These are phyloP conservation scores for Komagataella pastoris DNA, from an alignment of 805 yeast species.

Conservation along the genomic window DNA sequence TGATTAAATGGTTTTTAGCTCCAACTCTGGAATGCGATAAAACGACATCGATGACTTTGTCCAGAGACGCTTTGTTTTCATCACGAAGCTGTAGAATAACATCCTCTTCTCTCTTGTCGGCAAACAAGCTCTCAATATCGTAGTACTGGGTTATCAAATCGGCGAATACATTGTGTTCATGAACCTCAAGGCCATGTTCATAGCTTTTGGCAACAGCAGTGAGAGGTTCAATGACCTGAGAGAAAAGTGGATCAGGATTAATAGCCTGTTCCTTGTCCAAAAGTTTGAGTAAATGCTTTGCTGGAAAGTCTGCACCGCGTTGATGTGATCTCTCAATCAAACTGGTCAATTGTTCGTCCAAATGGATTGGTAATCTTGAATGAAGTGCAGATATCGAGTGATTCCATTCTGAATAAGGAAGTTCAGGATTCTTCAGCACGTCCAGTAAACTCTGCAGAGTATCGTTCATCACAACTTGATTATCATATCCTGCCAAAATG, in stretches of 20 bases:
- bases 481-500: slow-evolving; percentile 85
- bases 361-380: slow-evolving; percentile 69
- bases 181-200: slow-evolving; percentile 63
- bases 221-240: slow-evolving; percentile 59
- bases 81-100: slow-evolving; percentile 82
- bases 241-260: slow-evolving; percentile 36
- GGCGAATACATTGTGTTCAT: slow-evolving; percentile 70
- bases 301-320: slow-evolving; percentile 78
- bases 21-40: slow-evolving; percentile 89
- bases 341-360: slow-evolving; percentile 54
- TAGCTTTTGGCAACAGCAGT: slow-evolving; percentile 57
- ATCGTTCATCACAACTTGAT: slow-evolving; percentile 84
- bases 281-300: slow-evolving; percentile 65
- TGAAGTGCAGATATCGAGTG: slow-evolving; percentile 81
- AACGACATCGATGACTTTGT: slow-evolving; percentile 56
- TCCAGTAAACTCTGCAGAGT: slow-evolving; percentile 63
- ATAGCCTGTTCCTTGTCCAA: slow-evolving; percentile 45
- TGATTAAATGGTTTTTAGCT: slow-evolving; percentile 79
- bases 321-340: slow-evolving; percentile 53
- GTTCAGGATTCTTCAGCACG: slow-evolving; percentile 61
- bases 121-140: slow-evolving; percentile 65
- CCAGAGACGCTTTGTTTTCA: slow-evolving; percentile 64
- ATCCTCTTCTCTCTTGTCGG: slow-evolving; percentile 73
- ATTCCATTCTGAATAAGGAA: slow-evolving; percentile 92
- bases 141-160: slow-evolving; percentile 58